A percentile compares a stretch with the other conserved stretches of the same genome.
Evolutionary conservation across 169 alveolate species (phyloP).

Genomic region (Besnoitia besnoiti): DNA sequence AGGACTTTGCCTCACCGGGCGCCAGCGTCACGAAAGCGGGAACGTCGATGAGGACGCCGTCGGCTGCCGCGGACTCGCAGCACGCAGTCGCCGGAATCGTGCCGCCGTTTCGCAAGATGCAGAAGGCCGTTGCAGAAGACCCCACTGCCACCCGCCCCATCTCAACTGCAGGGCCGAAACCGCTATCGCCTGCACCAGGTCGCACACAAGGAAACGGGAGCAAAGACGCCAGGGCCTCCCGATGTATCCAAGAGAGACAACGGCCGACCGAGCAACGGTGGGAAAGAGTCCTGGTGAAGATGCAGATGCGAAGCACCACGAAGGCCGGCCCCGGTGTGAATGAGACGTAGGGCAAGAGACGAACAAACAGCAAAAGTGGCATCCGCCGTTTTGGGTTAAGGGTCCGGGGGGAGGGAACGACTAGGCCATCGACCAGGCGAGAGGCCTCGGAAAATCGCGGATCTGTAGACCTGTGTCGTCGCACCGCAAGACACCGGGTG

Average conservation of each 20-base stretch:
- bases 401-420: no score
- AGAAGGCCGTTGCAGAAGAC: constrained; percentile 76
- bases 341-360: no score
- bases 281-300: no score
- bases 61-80: constrained; percentile 42
- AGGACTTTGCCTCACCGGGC: constrained; percentile 63
- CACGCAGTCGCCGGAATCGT: constrained; percentile 82
- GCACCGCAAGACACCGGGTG: no score
- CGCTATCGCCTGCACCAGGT: constrained; percentile 29
- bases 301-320: no score
- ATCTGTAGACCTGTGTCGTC: no score
- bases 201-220: not conserved
- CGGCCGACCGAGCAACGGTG: no score
- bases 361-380: no score
- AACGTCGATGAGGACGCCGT: constrained; percentile 59
- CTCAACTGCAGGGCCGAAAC: constrained; percentile 77
- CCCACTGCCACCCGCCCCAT: constrained; percentile 90
- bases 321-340: no score
- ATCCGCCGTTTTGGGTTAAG: no score
- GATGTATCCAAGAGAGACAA: not conserved
- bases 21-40: constrained; percentile 66
- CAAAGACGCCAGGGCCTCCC: not conserved
- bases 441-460: no score
- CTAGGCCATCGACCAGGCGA: no score
- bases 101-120: constrained; percentile 82